Evolutionary conservation across 371 early-diverging fungal species (phyloP).

Genomic region (Apophysomyces sp.): DNA sequence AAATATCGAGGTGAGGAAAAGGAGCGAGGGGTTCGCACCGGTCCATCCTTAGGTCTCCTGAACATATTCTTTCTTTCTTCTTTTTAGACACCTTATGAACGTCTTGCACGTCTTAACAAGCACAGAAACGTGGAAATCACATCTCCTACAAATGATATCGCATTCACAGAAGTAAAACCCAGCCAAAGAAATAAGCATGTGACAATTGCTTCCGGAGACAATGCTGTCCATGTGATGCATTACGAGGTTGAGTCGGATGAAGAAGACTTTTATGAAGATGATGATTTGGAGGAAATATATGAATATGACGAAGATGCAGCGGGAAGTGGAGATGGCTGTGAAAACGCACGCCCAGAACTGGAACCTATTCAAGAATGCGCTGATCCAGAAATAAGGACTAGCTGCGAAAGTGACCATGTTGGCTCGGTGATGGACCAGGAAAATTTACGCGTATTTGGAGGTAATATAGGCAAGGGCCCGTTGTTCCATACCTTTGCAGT

Average conservation of each 20-base stretch:
- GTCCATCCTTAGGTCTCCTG: background rate
- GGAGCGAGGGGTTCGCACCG: background rate
- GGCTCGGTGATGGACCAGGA: conserved; percentile 1
- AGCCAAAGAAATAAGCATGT: conserved; percentile 21
- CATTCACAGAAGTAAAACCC: conserved; percentile 1
- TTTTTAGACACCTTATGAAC: conserved; percentile 80
- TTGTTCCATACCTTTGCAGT: conserved; percentile 56
- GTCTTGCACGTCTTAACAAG: conserved; percentile 87
- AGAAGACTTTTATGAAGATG: conserved; percentile 36
- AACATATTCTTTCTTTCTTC: background rate
- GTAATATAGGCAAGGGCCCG: conserved; percentile 57
- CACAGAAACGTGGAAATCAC: conserved; percentile 77
- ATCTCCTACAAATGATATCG: conserved; percentile 12
- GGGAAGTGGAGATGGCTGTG: background rate
- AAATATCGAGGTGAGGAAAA: conserved; percentile 77
- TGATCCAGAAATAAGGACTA: background rate
- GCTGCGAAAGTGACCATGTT: background rate
- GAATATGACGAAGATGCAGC: conserved; percentile 9
- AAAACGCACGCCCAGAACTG: background rate
- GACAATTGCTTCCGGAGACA: conserved; percentile 30
- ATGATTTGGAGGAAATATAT: conserved; percentile 12
- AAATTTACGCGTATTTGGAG: conserved; percentile 52
- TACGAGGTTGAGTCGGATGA: conserved; percentile 46
- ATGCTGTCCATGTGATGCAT: conserved; percentile 26
- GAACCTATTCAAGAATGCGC: background rate